phyloP scores from a whole-genome alignment of 805 yeast genomes.

The Maudiozyma barnettii region DNA sequence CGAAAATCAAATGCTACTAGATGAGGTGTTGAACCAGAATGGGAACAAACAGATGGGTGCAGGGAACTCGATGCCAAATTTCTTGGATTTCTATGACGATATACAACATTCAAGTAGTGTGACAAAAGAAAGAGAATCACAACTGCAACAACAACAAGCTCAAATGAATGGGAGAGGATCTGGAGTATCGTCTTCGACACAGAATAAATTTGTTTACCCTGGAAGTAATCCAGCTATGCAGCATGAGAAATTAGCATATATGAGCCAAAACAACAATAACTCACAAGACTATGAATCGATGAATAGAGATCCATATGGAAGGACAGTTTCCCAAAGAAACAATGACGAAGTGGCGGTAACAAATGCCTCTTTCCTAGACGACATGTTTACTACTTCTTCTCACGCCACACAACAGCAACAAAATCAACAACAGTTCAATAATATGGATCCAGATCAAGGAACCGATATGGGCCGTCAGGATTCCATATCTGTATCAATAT shows the following conservation, averaged over 20 bases:
- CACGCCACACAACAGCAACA: background rate
- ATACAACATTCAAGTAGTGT: background rate
- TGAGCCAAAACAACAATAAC: constrained; percentile 2
- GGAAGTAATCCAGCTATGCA: constrained; percentile 17
- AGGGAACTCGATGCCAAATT: background rate
- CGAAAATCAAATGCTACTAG: constrained; percentile 8
- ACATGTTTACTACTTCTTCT: constrained; percentile 11
- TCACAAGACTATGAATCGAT: no score
- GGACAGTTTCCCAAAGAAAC: background rate
- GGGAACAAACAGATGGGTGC: background rate
- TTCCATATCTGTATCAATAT: background rate
- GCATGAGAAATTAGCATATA: constrained; percentile 16
- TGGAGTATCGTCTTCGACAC: background rate
- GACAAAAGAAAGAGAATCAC: background rate
- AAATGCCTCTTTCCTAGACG: constrained; percentile 16
- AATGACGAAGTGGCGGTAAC: background rate
- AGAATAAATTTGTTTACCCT: constrained; percentile 4
- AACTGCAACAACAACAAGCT: background rate
- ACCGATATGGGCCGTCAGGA: background rate
- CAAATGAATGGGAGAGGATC: background rate
- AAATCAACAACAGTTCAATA: background rate
- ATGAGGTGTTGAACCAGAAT: constrained; percentile 6
- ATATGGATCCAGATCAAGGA: no score
- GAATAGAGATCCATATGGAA: no score
- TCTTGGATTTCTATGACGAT: constrained; percentile 1